Conservation (phyloP, 257 asterid genomes). For the Penstemon eatonii region DNA sequence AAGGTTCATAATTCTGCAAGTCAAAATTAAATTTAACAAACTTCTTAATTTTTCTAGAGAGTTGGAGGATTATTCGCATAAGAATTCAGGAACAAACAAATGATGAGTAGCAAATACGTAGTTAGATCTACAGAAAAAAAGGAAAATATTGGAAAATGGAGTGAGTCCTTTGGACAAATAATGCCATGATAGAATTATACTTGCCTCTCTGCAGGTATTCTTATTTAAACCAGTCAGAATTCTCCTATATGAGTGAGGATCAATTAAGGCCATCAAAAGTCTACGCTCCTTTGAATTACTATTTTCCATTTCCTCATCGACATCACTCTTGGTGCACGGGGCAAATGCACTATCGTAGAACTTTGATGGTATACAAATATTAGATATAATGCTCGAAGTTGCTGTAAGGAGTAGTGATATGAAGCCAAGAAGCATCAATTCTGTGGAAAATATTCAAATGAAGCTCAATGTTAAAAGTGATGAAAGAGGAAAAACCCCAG, state of each 20-base stretch:
- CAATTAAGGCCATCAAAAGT: slow-evolving; percentile 50
- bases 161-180: too few relatives aligned
- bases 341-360: slow-evolving; percentile 71
- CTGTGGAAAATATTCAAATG: slow-evolving; percentile 44
- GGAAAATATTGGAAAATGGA: neutral
- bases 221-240: slow-evolving; percentile 53
- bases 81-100: slow-evolving; percentile 7
- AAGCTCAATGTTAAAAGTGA: slow-evolving; percentile 16
- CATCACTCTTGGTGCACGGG: slow-evolving; percentile 71
- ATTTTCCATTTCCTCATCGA: slow-evolving; percentile 51
- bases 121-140: slow-evolving; percentile 6
- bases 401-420: slow-evolving; percentile 94
- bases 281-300: slow-evolving; percentile 46
- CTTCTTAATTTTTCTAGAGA: slow-evolving; percentile 11
- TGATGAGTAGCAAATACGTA: neutral
- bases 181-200: slow-evolving; percentile 19
- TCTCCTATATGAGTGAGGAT: slow-evolving; percentile 55
- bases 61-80: slow-evolving; percentile 15
- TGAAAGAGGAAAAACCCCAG: slow-evolving; percentile 1
- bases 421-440: slow-evolving; percentile 99
- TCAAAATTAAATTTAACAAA: slow-evolving; percentile 11
- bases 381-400: slow-evolving; percentile 84
- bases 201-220: slow-evolving; percentile 77
- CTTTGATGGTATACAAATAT: slow-evolving; percentile 83
- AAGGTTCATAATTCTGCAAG: slow-evolving; percentile 81